These are phyloP conservation scores for Penicillium sp. DNA, from an alignment of 2,329 filamentous ascomycete genomes.

Conservation along the genomic window DNA sequence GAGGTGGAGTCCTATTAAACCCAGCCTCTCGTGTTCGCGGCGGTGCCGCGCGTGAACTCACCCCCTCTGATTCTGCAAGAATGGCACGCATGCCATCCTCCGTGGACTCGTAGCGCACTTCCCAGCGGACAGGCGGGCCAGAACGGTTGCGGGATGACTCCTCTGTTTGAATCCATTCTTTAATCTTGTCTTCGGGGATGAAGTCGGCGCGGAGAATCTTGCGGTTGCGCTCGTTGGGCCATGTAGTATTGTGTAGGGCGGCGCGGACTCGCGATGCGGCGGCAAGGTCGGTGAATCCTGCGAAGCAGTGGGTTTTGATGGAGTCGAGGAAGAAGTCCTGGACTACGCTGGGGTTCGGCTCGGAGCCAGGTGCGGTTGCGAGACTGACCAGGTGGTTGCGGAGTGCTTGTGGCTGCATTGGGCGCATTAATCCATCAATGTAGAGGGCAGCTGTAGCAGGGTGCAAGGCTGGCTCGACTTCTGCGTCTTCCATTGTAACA, in stretches of 20 bases:
- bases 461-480: slow-evolving; percentile 62
- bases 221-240: slow-evolving; percentile 83
- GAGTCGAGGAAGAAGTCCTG: slow-evolving; percentile 75
- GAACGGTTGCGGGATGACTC: slow-evolving; percentile 49
- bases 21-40: slow-evolving; percentile 28
- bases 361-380: slow-evolving; percentile 58
- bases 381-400: slow-evolving; percentile 69
- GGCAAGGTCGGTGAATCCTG: slow-evolving; percentile 65
- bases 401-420: slow-evolving; percentile 68
- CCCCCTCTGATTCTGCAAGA: slow-evolving; percentile 52
- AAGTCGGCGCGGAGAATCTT: slow-evolving; percentile 89
- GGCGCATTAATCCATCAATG: slow-evolving; percentile 87
- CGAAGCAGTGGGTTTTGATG: slow-evolving; percentile 86
- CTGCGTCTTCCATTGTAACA: slow-evolving; percentile 35
- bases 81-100: slow-evolving; percentile 57
- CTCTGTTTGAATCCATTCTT: slow-evolving; percentile 73
- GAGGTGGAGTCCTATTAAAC: slow-evolving; percentile 30
- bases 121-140: slow-evolving; percentile 59
- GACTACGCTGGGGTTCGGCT: slow-evolving; percentile 58
- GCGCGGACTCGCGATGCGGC: slow-evolving; percentile 76
- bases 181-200: slow-evolving; percentile 72
- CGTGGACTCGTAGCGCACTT: slow-evolving; percentile 64
- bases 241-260: slow-evolving; percentile 73
- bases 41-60: slow-evolving; percentile 22
- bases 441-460: slow-evolving; percentile 76